Evolutionary conservation across 257 asterid genomes (phyloP).

Genomic region (Nicotiana noctiflora): DNA sequence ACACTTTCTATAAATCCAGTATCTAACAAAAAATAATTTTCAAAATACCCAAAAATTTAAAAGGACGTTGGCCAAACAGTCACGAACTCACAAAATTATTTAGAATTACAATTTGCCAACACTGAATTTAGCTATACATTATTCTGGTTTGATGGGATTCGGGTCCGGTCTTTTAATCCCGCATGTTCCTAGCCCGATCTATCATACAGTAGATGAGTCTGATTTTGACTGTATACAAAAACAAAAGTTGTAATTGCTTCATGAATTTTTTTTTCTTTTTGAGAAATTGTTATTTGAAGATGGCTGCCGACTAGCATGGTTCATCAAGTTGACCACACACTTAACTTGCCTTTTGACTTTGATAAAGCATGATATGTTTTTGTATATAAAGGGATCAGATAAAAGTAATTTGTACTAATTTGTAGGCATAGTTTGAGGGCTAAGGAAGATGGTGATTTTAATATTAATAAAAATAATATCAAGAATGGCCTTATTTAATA

Average conservation of each 20-base stretch:
- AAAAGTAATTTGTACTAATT: conserved; percentile 9
- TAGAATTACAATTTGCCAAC: background rate
- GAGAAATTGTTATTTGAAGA: background rate
- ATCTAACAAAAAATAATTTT: background rate
- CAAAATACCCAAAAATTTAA: background rate
- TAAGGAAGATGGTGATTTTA: conserved; percentile 21
- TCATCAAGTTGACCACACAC: conserved; percentile 23
- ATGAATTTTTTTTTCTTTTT: background rate
- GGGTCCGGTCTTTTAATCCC: no score
- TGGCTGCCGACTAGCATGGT: conserved; percentile 17
- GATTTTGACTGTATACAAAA: no score
- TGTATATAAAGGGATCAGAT: conserved; percentile 14
- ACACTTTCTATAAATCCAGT: no score
- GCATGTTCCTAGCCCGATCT: no score
- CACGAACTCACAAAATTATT: background rate
- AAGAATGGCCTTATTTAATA: background rate
- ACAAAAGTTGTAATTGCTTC: background rate
- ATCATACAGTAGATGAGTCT: no score
- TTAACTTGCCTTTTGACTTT: conserved; percentile 31
- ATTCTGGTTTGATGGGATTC: no score
- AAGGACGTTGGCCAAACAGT: background rate
- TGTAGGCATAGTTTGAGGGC: conserved; percentile 37
- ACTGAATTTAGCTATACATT: background rate
- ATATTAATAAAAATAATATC: background rate
- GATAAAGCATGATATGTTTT: conserved; percentile 26